Percentiles rank a stretch among this genome's conserved stretches.
Evolutionary conservation across 2,329 filamentous ascomycete species (phyloP).

Genomic region (Hypoxylon sp.): DNA sequence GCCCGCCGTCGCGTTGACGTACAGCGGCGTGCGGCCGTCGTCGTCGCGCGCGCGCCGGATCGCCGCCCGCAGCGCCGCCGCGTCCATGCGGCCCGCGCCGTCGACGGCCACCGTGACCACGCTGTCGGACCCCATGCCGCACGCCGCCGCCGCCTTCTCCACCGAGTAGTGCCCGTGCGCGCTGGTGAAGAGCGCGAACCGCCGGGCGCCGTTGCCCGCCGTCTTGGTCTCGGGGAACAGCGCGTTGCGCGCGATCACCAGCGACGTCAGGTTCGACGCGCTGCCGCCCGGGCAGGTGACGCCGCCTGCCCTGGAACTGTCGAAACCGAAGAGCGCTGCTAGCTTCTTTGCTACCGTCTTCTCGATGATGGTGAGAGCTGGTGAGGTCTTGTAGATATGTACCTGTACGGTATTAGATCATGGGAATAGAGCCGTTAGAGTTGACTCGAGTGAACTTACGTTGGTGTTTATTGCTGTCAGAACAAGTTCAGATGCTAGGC

Average conservation of each 20-base stretch:
- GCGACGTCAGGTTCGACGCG: slow-evolving; percentile 73
- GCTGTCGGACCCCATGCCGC: slow-evolving; percentile 78
- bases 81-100: slow-evolving; percentile 72
- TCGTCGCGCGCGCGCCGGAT: slow-evolving; percentile 65
- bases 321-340: slow-evolving; percentile 79
- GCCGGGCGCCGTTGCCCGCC: slow-evolving; percentile 68
- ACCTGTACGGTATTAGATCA: slow-evolving; percentile 57
- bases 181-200: slow-evolving; percentile 87
- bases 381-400: slow-evolving; percentile 94
- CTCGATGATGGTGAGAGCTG: slow-evolving; percentile 85
- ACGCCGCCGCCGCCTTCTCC: slow-evolving; percentile 92
- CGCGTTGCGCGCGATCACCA: slow-evolving; percentile 82
- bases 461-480: slow-evolving; percentile 92
- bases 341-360: slow-evolving; percentile 79
- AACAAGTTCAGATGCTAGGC: slow-evolving; percentile 83
- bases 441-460: slow-evolving; percentile 55
- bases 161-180: slow-evolving; percentile 93
- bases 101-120: slow-evolving; percentile 82
- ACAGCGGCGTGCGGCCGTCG: slow-evolving; percentile 83
- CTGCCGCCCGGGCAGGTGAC: slow-evolving; percentile 68
- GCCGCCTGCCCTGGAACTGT: slow-evolving; percentile 71
- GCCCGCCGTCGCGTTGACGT: slow-evolving; percentile 94
- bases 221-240: slow-evolving; percentile 81
- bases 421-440: slow-evolving; percentile 38
- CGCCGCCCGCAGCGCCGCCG: slow-evolving; percentile 68